Conservation (phyloP, 2,329 filamentous ascomycete species). For the Chrysosporium queenslandicum region DNA sequence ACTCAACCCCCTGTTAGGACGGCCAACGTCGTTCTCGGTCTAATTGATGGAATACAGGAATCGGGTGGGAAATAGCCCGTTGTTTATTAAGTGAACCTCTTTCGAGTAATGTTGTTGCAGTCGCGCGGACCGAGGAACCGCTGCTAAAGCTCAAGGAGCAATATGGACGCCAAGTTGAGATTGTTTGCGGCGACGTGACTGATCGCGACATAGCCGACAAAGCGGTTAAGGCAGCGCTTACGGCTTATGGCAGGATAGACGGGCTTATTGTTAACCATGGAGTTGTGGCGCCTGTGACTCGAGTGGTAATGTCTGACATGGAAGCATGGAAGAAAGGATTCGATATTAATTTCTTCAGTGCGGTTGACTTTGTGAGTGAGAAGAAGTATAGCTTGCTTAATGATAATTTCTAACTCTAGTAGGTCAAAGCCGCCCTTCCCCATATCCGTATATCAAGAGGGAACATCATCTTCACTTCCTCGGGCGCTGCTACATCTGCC, state of each 20-base stretch:
- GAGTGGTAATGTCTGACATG: slow-evolving; percentile 55
- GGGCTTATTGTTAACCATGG: slow-evolving; percentile 84
- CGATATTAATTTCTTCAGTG: slow-evolving; percentile 80
- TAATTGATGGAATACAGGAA: slow-evolving; percentile 35
- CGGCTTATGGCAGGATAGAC: slow-evolving; percentile 61
- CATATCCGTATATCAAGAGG: slow-evolving; percentile 59
- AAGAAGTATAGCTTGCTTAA: not conserved
- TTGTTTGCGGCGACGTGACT: slow-evolving; percentile 49
- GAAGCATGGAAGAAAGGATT: slow-evolving; percentile 68
- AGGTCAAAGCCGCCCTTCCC: slow-evolving; percentile 63
- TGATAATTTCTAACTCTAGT: slow-evolving; percentile 2
- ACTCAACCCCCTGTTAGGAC: not conserved
- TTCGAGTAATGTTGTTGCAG: slow-evolving; percentile 48
- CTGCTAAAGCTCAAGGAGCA: slow-evolving; percentile 45
- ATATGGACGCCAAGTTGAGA: slow-evolving; percentile 46
- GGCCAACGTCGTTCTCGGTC: too few relatives aligned
- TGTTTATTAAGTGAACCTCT: slow-evolving; percentile 45
- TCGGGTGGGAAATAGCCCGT: slow-evolving; percentile 52
- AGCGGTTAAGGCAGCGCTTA: slow-evolving; percentile 55
- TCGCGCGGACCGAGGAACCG: slow-evolving; percentile 47
- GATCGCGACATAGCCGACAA: slow-evolving; percentile 47
- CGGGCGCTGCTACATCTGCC: slow-evolving; percentile 58
- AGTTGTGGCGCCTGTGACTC: slow-evolving; percentile 62
- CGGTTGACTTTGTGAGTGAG: slow-evolving; percentile 60
- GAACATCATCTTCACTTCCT: slow-evolving; percentile 66